Base-by-base conservation (phyloP, 495 filamentous ascomycete species). In the Penicillium coffeae region DNA sequence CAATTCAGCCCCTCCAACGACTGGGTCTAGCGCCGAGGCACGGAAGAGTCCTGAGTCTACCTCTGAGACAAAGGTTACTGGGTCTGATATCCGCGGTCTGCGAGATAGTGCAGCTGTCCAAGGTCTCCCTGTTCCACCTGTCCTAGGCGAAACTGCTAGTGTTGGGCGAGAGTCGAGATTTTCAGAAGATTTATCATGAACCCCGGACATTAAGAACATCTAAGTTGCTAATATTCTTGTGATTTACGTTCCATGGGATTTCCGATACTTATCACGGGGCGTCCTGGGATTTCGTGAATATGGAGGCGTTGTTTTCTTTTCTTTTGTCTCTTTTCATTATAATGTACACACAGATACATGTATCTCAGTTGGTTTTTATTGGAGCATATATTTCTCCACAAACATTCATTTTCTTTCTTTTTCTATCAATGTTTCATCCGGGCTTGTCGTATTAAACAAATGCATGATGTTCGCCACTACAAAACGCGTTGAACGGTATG, bases 81-180 rank as follows among this genome's bases (percentile, higher is more conserved):
- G 58, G 13, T 55, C 59, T 14, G 66, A 76, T 43, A 56, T 43
- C 62, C 72, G 68, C 42, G 70, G 66, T 40, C 64, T 75, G 25
- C 65, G 70, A 21, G 70, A 80, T 43, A 74, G 66, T 49, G 79
- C 76, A 32, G 56, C 68, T 35, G 72, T 73, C n/a, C 76, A 75
- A 32, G 64, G 66, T 14, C 55, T 78, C 22, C 60, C 64, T 34
- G 66, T 61, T 9, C 75, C 76, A 1, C 70, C 68, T 8, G 48
- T 52, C 10, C 22, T 66, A 36, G 56, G 60, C 9, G 63, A 70
- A 12, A 68, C 60, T 35, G 58, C 62, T 41, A 74, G 68, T 58
- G 60, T 68, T 12, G 63, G 52, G 12, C 64, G 76, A 6, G 75
- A 77, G 47, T 77, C 74, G 8, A 64, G 69, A 37, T 80, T 80